phyloP scores from a whole-genome alignment of 345 rosid species.

The Salix caprea region DNA sequence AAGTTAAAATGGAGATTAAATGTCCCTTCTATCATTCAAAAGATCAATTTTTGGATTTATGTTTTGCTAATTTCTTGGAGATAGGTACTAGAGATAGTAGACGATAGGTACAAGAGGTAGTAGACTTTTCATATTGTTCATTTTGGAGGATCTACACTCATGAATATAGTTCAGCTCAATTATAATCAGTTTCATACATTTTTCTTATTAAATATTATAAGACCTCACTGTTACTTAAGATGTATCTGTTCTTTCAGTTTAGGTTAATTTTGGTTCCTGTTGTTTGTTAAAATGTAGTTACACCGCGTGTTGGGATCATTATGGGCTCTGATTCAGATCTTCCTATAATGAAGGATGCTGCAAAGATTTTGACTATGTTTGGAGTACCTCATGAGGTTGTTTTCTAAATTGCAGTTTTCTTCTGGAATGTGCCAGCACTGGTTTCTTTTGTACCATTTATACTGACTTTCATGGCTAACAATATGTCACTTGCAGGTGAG shows the following conservation, averaged over 20 bases:
- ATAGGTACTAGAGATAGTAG: background rate
- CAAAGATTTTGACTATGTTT: constrained; percentile 56
- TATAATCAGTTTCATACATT: background rate
- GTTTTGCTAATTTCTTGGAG: background rate
- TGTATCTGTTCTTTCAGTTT: background rate
- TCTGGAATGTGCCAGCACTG: background rate
- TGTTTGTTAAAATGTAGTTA: constrained; percentile 40
- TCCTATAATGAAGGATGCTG: constrained; percentile 95
- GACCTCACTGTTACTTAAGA: background rate
- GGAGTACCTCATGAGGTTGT: constrained; percentile 73
- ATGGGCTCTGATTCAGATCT: constrained; percentile 99
- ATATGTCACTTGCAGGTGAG: constrained; percentile 44
- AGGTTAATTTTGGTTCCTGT: constrained; percentile 2
- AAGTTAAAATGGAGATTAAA: background rate
- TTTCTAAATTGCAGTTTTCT: background rate
- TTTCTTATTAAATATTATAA: background rate
- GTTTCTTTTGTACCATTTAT: background rate
- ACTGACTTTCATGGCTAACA: background rate
- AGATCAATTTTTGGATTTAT: background rate
- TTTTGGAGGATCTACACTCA: background rate
- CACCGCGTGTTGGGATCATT: constrained; percentile 76
- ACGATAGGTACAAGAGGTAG: background rate
- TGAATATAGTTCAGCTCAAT: background rate
- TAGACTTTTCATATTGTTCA: background rate
- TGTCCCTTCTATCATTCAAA: background rate